These are phyloP conservation scores for Typha latifolia DNA, from an alignment of 176 grass and related monocot species.

Conservation along the genomic window DNA sequence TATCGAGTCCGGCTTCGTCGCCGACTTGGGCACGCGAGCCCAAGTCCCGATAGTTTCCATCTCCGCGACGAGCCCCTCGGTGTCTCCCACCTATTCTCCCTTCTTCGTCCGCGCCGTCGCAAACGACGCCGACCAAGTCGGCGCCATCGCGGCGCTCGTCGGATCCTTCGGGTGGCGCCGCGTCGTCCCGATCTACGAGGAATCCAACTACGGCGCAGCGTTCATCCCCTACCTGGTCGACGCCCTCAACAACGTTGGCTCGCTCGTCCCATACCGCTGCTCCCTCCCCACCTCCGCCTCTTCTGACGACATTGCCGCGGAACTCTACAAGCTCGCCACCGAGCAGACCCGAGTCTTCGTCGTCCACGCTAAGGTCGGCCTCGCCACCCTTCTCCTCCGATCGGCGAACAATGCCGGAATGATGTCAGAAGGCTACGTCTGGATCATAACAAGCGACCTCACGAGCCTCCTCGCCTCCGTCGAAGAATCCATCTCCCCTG, in stretches of 20 bases:
- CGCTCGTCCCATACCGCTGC: conserved; percentile 22
- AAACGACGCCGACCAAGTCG: conserved; percentile 28
- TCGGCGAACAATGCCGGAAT: conserved; percentile 28
- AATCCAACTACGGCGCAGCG: conserved; percentile 26
- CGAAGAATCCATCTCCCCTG: background rate
- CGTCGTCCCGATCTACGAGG: conserved; percentile 37
- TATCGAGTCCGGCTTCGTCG: conserved; percentile 28
- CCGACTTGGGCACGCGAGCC: conserved; percentile 14
- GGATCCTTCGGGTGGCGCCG: conserved; percentile 27
- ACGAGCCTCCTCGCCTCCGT: conserved; percentile 27
- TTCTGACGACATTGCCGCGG: conserved; percentile 17
- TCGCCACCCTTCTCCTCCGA: conserved; percentile 28
- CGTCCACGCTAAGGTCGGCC: conserved; percentile 21
- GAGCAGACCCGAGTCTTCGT: conserved; percentile 41
- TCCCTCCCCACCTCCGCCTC: conserved; percentile 22
- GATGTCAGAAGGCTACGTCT: conserved; percentile 42
- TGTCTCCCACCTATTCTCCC: conserved; percentile 11
- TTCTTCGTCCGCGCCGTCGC: conserved; percentile 36
- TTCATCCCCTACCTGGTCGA: conserved; percentile 34
- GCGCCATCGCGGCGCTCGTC: conserved; percentile 11
- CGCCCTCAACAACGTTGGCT: conserved; percentile 13
- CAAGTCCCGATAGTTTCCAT: conserved; percentile 36
- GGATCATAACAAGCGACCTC: conserved; percentile 42
- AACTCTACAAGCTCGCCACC: conserved; percentile 28
- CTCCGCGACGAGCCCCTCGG: conserved; percentile 26